phyloP scores from a whole-genome alignment of 2,329 filamentous ascomycete genomes.

The Apiospora rasikravindrae region DNA sequence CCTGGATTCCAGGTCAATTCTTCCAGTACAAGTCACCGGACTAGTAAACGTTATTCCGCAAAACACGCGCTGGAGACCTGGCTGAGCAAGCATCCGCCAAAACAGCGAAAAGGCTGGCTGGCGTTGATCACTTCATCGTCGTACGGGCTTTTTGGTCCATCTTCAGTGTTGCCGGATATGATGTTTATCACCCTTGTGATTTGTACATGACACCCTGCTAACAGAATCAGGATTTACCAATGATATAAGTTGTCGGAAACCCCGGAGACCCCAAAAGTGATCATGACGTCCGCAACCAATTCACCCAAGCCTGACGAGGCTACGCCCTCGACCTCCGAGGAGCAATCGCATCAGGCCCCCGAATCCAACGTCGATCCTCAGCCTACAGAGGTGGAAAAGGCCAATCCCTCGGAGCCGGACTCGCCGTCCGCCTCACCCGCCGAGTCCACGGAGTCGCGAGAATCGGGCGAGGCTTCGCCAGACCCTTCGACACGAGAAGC shows the following conservation, averaged over 20 bases:
- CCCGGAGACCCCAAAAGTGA: neutral
- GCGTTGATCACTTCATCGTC: conserved; percentile 1
- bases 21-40: conserved; percentile 15
- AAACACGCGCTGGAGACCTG: conserved; percentile 1
- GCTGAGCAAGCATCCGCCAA: neutral
- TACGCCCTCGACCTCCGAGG: neutral
- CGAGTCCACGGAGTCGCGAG: conserved; percentile 26
- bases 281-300: conserved; percentile 1
- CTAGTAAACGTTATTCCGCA: conserved; percentile 14
- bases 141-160: neutral
- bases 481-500: conserved; percentile 1
- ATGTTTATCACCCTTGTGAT: conserved; percentile 17
- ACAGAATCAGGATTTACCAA: neutral
- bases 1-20: conserved; percentile 14
- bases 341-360: neutral
- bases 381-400: neutral
- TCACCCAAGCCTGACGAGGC: conserved; percentile 1
- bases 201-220: conserved; percentile 15
- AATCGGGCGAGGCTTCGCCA: conserved; percentile 30
- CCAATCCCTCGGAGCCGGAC: neutral
- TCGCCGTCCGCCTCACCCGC: neutral
- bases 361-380: neutral
- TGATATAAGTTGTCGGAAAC: conserved; percentile 7
- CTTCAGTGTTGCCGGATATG: conserved; percentile 15
- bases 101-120: neutral